Evolutionary conservation across 2,329 filamentous ascomycete species (phyloP), one percentile per base, ranked within the genome.

Genomic region (Paraconiothyrium sp.): DNA sequence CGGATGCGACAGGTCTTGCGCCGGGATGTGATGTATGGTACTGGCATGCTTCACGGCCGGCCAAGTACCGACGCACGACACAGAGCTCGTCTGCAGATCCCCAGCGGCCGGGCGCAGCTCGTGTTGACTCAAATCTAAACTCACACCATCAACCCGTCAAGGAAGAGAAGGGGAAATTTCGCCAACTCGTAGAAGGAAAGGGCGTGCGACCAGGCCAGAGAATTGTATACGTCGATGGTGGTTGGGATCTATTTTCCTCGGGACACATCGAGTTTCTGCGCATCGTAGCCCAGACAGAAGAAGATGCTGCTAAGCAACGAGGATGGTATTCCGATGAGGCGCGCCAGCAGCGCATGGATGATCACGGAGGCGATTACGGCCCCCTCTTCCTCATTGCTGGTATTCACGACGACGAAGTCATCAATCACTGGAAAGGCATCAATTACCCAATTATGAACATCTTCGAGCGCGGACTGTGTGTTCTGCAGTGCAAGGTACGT

Each of bases 401-500:
- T 52, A 90, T 99, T 27, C 95, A 99, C 79, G 92, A 97, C 72
- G 95, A 99, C 77, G 89, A 91, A 66, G 93, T 97, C 62, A 97
- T 99, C 79, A 99, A 99, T 80, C 84, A 90, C 72, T 96, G 93
- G 91, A 98, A 98, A 81, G 94, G 95, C 39, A 86, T 97, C 72
- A 99, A 99, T 82, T 99, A 97, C 76, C 95, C 95, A 30, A 98
- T 99, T 81, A 99, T 99, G 95, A 99, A 98, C 83, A 94, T 97
- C 60, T 97, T 94, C 73, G 95, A 99, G 83, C 90, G 95, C 46
- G 94, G 94, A 1, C 88, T 99, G 24, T 99, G 95, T 77, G 94
- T 98, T 34, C 83, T 98, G 65, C 95, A 99, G 76, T 99, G 95
- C 84, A 91, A 91, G 79, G 92, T 94, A 84, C 72, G 87, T 55